Base-by-base conservation (phyloP, 2,329 filamentous ascomycete genomes). In the Sporothrix phasma region DNA sequence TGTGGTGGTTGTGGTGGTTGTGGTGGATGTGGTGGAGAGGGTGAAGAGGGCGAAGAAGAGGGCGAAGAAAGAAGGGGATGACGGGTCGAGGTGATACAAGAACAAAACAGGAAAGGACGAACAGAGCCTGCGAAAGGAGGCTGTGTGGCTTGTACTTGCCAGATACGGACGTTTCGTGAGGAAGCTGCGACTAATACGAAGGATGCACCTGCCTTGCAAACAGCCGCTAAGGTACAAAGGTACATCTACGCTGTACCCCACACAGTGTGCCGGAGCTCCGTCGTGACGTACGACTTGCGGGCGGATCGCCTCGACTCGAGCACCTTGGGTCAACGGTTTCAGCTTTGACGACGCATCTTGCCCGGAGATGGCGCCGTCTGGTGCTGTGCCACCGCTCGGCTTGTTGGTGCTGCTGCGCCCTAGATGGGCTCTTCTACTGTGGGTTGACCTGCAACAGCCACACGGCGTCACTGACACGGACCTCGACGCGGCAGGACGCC, bases 121-220 rank as follows among this genome's bases (percentile, higher is more conserved):
- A 13, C n/a, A 43, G 15, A 5, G 24, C 7, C 11, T 4, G 22
- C 22, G 41, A 43, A 59, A 29, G 24, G 54, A 43, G 29, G 41
- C 29, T 17, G 45, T 29, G 56, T 45, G 39, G 56, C 56, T 43
- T 59, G 39, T 59, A n/a, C 41, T 58, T 41, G 53, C 17, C 54
- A 61, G 58, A 26, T 41, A 41, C 31, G 46, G 58, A 61, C 58
- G 37, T 26, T 29, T 22, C 39, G 45, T 31, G 37, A 45, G 54
- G 56, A 59, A 59, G 45, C 56, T 59, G 56, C 56, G 24, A 59
- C 56, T 19, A 10, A 26, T 60, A 60, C 56, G 56, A 46, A 60
- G 58, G 58, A 61, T 61, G 58, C 58, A 39, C 56, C 39, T 59
- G 24, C 54, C 29, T n/a, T n/a, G n/a, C n/a, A n/a, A n/a, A n/a